Evolutionary conservation across 352 stramenopile species (phyloP).

Genomic region (Globisporangium yorkense): DNA sequence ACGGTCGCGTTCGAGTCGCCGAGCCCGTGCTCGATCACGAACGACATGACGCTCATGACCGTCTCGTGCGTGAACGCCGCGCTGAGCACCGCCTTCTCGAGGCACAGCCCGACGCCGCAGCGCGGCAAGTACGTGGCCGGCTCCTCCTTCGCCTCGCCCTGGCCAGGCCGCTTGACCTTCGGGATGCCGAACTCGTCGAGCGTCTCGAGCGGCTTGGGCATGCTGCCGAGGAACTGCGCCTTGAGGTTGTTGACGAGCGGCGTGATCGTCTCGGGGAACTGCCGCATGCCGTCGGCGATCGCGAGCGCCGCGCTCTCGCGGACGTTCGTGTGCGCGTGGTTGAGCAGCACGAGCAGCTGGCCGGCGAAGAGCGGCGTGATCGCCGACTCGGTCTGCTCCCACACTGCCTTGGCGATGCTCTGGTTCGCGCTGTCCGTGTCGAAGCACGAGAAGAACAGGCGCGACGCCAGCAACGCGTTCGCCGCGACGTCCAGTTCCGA

Average conservation of each 20-base stretch:
- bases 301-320: constrained; percentile 72
- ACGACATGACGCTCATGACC: constrained; percentile 64
- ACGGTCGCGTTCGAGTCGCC: constrained; percentile 66
- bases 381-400: constrained; percentile 41
- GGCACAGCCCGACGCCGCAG: constrained; percentile 62
- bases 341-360: constrained; percentile 62
- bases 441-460: constrained; percentile 63
- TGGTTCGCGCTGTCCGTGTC: constrained; percentile 57
- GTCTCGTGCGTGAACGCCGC: constrained; percentile 45
- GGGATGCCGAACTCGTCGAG: constrained; percentile 75
- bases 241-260: constrained; percentile 65
- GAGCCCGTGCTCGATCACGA: constrained; percentile 78
- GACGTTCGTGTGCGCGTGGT: constrained; percentile 68
- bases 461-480: constrained; percentile 47
- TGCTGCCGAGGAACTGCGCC: constrained; percentile 48
- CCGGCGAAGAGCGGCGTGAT: constrained; percentile 60
- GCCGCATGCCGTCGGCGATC: constrained; percentile 74
- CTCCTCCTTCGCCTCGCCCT: constrained; percentile 53
- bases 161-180: constrained; percentile 49
- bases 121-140: constrained; percentile 49
- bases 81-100: constrained; percentile 60
- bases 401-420: constrained; percentile 54
- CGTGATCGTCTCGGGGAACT: constrained; percentile 71
- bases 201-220: constrained; percentile 46
- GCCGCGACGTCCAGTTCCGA: constrained; percentile 30